Evolutionary conservation across 208 protist genomes (phyloP).

Genomic region (Acanthamoeba castellanii): DNA sequence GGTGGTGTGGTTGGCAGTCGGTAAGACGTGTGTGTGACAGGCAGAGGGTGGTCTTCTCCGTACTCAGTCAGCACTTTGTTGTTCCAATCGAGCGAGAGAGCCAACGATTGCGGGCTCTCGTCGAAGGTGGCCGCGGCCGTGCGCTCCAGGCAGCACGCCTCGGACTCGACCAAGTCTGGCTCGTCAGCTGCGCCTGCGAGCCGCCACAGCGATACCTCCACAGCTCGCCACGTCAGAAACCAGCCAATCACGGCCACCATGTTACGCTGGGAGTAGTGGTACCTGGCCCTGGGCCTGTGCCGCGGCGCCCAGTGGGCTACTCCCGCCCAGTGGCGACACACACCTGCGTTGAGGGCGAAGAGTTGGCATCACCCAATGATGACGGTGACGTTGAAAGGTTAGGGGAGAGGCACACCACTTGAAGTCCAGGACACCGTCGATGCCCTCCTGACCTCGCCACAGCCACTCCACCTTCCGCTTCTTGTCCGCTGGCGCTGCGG

Average conservation of each 20-base stretch:
- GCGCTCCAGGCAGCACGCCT: not conserved
- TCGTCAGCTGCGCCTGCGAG: not conserved
- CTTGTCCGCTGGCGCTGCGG: not conserved
- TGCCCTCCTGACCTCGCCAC: not conserved
- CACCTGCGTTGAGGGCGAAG: not conserved
- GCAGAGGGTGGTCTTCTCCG: not conserved
- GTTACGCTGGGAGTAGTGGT: not conserved
- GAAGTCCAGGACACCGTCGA: conserved; percentile 25
- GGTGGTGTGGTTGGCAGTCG: too few species aligned
- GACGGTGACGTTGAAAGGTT: not conserved
- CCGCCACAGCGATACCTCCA: not conserved
- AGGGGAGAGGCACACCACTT: not conserved
- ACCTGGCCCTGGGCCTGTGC: conserved; percentile 18
- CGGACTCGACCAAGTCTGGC: not conserved
- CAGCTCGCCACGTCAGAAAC: not conserved
- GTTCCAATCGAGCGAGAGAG: conserved; percentile 55
- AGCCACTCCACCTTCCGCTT: not conserved
- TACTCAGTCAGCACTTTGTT: not conserved
- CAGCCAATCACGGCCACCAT: not conserved
- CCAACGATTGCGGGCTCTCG: not conserved
- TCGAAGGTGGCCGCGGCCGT: not conserved
- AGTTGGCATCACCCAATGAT: not conserved
- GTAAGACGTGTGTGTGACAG: not conserved
- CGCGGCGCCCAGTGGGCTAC: not conserved
- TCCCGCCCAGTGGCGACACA: not conserved